Conservation (phyloP, 2,329 filamentous ascomycete genomes). For the Alternaria ventricosa region DNA sequence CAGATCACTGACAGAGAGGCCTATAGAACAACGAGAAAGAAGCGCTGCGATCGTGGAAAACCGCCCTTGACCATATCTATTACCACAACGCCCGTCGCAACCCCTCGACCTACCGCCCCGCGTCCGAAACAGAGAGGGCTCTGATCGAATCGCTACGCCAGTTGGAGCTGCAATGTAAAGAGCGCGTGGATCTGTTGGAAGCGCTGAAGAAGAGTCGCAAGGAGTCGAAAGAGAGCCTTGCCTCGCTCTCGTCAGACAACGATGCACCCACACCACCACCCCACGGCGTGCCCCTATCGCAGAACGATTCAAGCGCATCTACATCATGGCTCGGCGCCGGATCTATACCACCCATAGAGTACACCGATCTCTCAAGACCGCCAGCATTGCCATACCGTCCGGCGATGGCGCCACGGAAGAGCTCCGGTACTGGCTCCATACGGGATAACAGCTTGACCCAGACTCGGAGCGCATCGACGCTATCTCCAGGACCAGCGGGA, state of each 20-base stretch:
- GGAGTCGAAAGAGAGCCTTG: conserved; percentile 54
- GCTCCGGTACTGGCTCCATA: conserved; percentile 47
- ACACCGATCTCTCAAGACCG: conserved; percentile 80
- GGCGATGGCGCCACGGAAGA: conserved; percentile 54
- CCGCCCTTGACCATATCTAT: conserved; percentile 86
- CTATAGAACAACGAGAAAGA: conserved; percentile 85
- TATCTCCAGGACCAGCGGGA: conserved; percentile 44
- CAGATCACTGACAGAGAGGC: background rate
- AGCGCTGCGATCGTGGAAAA: conserved; percentile 88
- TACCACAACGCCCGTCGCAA: conserved; percentile 81
- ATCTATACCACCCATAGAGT: conserved; percentile 80
- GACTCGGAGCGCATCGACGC: conserved; percentile 30
- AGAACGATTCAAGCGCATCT: conserved; percentile 18
- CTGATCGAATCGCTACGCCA: conserved; percentile 80
- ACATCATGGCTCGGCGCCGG: conserved; percentile 75
- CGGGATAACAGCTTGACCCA: conserved; percentile 32
- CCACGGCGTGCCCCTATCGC: conserved; percentile 18
- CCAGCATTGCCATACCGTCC: conserved; percentile 64
- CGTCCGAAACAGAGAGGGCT: conserved; percentile 82
- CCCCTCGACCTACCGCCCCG: conserved; percentile 71
- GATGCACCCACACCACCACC: conserved; percentile 35
- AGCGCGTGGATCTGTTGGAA: conserved; percentile 86
- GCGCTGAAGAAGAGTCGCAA: conserved; percentile 72
- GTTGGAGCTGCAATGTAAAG: conserved; percentile 90
- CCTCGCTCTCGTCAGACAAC: conserved; percentile 22